A percentile compares a stretch with the other conserved stretches of the same genome.
Conservation (phyloP, 768 basidiomycete genomes). For the Lactarius akahatsu region DNA sequence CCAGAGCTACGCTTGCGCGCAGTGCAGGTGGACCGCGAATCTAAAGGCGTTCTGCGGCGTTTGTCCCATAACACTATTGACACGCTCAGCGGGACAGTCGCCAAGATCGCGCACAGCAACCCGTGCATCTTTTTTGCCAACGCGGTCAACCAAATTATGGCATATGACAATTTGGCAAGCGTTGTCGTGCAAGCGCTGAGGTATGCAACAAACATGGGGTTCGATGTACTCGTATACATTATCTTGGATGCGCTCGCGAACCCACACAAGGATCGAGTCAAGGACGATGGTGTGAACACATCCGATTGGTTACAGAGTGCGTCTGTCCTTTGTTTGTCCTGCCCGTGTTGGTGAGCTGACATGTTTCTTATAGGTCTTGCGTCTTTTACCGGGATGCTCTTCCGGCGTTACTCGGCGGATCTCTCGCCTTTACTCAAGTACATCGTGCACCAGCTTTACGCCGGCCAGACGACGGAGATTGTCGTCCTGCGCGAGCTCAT, state of each 20-base stretch:
- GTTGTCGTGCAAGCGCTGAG: conserved; percentile 88
- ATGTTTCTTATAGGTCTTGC: conserved; percentile 64
- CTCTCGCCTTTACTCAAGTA: conserved; percentile 83
- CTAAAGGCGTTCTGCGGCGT: conserved; percentile 85
- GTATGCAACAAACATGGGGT: conserved; percentile 90
- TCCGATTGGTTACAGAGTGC: conserved; percentile 90
- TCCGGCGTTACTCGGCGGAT: conserved; percentile 81
- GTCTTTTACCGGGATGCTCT: conserved; percentile 90
- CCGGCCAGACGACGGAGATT: conserved; percentile 81
- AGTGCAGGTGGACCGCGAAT: conserved; percentile 82
- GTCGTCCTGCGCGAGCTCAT: conserved; percentile 91
- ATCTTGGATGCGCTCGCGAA: conserved; percentile 87
- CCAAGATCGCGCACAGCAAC: conserved; percentile 92
- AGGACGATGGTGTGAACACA: conserved; percentile 89
- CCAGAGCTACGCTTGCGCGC: conserved; percentile 77
- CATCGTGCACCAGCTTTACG: conserved; percentile 85
- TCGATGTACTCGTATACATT: conserved; percentile 87
- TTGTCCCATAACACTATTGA: conserved; percentile 83
- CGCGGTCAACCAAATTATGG: conserved; percentile 91
- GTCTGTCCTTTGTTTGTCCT: conserved; percentile 36
- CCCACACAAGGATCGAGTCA: conserved; percentile 75
- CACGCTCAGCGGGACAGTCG: conserved; percentile 80
- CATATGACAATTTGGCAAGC: conserved; percentile 89
- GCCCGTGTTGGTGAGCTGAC: conserved; percentile 17
- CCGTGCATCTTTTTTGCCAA: conserved; percentile 88